Percentiles rank a stretch among this genome's conserved stretches.
Conservation (phyloP, 2,329 filamentous ascomycete species). For the Fusarium succisae region DNA sequence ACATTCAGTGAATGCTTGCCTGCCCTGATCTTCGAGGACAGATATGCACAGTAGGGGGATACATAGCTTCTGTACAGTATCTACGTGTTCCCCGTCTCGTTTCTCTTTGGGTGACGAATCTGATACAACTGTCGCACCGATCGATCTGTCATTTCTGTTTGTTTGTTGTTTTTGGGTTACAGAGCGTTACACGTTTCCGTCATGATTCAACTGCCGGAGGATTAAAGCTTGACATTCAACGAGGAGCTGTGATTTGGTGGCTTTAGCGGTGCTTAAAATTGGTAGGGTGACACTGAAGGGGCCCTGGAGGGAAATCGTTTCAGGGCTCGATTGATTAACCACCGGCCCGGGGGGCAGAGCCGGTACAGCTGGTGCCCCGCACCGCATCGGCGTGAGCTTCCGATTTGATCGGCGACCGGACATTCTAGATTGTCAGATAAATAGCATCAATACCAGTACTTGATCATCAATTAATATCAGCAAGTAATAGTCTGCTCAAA, state of each 20-base stretch:
- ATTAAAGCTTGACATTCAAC: neutral
- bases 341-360: neutral
- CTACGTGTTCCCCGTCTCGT: neutral
- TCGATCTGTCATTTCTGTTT: constrained; percentile 1
- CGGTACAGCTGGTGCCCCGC: neutral
- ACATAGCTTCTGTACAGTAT: neutral
- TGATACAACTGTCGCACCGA: neutral
- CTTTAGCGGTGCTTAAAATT: neutral
- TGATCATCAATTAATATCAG: neutral
- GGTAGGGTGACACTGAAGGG: neutral
- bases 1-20: neutral
- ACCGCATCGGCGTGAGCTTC: neutral
- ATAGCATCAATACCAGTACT: neutral
- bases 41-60: neutral
- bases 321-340: neutral
- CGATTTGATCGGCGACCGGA: neutral
- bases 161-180: neutral
- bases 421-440: neutral
- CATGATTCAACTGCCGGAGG: constrained; percentile 21
- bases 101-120: neutral
- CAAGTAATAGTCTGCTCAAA: neutral
- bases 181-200: neutral
- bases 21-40: neutral
- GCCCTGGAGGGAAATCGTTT: neutral
- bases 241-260: neutral